Evolutionary conservation across 2,329 filamentous ascomycete species (phyloP).

Genomic region (Biscogniauxia mediterranea): DNA sequence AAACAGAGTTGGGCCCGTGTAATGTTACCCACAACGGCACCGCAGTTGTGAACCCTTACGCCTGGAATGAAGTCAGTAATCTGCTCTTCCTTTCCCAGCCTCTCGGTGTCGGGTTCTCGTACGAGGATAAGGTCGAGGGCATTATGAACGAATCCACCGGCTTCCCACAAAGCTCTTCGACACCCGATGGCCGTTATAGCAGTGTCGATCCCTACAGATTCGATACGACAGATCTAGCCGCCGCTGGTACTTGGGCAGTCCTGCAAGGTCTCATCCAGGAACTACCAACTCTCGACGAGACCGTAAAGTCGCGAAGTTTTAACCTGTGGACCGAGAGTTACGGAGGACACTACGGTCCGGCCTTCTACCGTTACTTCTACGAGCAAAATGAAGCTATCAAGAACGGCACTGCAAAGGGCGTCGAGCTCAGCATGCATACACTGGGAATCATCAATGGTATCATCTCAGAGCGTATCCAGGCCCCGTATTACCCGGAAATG

Average conservation of each 20-base stretch:
- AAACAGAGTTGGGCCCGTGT: slow-evolving; percentile 29
- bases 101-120: slow-evolving; percentile 31
- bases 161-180: slow-evolving; percentile 24
- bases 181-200: slow-evolving; percentile 31
- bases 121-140: slow-evolving; percentile 27
- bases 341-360: slow-evolving; percentile 38
- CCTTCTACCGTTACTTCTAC: slow-evolving; percentile 56
- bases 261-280: slow-evolving; percentile 29
- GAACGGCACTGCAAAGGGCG: slow-evolving; percentile 46
- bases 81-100: slow-evolving; percentile 32
- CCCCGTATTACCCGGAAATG: slow-evolving; percentile 37
- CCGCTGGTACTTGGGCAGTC: slow-evolving; percentile 30
- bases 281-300: slow-evolving; percentile 38
- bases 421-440: slow-evolving; percentile 51
- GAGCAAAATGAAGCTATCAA: slow-evolving; percentile 54
- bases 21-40: slow-evolving; percentile 27
- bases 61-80: slow-evolving; percentile 27
- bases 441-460: slow-evolving; percentile 57
- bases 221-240: slow-evolving; percentile 29
- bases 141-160: slow-evolving; percentile 26
- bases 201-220: slow-evolving; percentile 26
- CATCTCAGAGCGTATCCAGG: slow-evolving; percentile 52
- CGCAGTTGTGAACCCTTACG: slow-evolving; percentile 22
- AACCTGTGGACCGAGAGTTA: slow-evolving; percentile 60
- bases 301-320: slow-evolving; percentile 51